A percentile compares a stretch with the other conserved stretches of the same genome.
These are phyloP conservation scores for Lodderomyces jiufengensis DNA, from an alignment of 1,139 yeast genomes.

Conservation along the genomic window DNA sequence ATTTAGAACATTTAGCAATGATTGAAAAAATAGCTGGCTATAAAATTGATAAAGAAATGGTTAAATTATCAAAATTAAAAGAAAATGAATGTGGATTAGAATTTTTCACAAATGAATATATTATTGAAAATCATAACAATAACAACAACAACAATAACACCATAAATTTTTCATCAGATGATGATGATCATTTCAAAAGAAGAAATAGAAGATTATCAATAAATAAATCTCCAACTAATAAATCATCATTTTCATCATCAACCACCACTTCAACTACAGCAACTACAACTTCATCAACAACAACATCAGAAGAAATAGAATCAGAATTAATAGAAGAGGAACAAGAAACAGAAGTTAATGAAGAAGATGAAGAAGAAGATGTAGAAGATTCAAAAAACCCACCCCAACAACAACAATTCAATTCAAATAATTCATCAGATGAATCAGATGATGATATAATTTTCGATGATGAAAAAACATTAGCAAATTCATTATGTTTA, in stretches of 20 bases:
- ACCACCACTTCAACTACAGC: too few species aligned
- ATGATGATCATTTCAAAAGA: neutral
- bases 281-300: neutral
- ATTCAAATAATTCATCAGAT: neutral
- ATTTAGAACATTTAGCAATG: constrained; percentile 90
- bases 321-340: constrained; percentile 9
- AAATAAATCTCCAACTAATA: too few species aligned
- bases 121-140: constrained; percentile 5
- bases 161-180: neutral
- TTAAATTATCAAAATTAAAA: constrained; percentile 30
- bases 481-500: constrained; percentile 25
- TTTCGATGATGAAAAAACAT: constrained; percentile 29
- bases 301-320: constrained; percentile 4
- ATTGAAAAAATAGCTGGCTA: constrained; percentile 74
- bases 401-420: too few species aligned
- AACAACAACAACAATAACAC: neutral
- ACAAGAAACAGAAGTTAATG: constrained; percentile 11
- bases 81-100: constrained; percentile 44
- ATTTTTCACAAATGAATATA: constrained; percentile 32
- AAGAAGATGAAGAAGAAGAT: constrained; percentile 7
- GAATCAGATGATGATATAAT: constrained; percentile 18
- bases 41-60: constrained; percentile 36
- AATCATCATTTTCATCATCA: too few species aligned
- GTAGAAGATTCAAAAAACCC: constrained; percentile 15
- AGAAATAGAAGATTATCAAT: too few species aligned